Percentiles rank a stretch among this genome's conserved stretches.
Evolutionary conservation across 139 green algal genomes (phyloP).

Genomic region (Chlorella sp.): DNA sequence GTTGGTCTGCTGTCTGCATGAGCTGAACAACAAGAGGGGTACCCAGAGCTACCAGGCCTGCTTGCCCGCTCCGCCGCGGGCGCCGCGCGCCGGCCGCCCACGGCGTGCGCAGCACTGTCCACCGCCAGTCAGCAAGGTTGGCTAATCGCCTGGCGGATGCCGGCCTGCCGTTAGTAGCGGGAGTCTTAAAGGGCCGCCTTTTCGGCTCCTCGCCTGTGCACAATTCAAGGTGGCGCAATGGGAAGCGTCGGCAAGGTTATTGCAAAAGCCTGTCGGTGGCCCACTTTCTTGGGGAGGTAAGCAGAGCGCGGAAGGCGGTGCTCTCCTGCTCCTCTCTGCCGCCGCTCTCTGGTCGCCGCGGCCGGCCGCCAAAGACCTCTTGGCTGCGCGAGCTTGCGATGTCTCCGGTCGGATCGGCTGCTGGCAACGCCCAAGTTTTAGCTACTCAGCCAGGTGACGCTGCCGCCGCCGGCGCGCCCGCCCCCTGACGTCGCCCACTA

Average conservation of each 20-base stretch:
- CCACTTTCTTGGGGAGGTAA: slow-evolving; percentile 41
- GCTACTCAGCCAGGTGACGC: no score
- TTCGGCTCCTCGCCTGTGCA: neutral
- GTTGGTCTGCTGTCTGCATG: no score
- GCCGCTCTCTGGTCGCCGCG: neutral
- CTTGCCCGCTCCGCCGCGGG: no score
- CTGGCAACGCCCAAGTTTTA: neutral
- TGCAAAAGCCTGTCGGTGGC: slow-evolving; percentile 26
- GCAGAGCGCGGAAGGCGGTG: neutral
- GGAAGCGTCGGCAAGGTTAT: neutral
- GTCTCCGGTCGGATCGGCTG: neutral
- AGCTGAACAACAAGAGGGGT: no score
- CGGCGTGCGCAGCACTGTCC: neutral
- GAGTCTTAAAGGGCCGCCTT: neutral
- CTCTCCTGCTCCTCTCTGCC: neutral
- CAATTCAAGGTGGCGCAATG: neutral
- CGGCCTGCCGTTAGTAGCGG: neutral
- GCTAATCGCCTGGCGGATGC: no score
- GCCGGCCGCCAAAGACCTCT: neutral
- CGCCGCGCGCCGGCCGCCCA: no score
- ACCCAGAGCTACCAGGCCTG: no score
- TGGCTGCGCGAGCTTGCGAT: neutral
- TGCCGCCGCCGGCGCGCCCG: neutral
- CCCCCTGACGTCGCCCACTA: neutral
- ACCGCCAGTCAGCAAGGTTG: no score